Base-by-base conservation (phyloP, 306 rosid species). In the Ormosia emarginata region DNA sequence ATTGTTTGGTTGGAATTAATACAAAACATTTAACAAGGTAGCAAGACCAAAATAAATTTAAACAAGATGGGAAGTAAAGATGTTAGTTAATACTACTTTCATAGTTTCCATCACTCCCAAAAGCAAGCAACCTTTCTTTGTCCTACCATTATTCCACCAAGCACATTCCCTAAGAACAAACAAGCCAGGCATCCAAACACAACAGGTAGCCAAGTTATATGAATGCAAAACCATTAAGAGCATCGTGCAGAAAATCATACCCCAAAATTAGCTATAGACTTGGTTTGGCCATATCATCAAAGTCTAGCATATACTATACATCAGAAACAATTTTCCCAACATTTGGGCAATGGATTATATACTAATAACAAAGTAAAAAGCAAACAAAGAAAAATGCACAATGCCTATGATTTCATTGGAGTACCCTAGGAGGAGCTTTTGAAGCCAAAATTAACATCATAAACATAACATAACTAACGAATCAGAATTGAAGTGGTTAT, bases 361-460 rank as follows among this genome's bases (percentile, higher is more conserved):
- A 79, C 62, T 64, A 46, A 13, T 53, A 56, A 62, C 30, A 9
- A 9, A 49, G 47, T 37, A 15, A 73, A 66, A 67, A 74, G 37
- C 8, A 36, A 36, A 56, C 8, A 56, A 44, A 15, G 14, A 17
- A 32, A 24, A 59, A 67, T 12, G 37, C 32, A 43, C 12, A 63
- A 53, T 36, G 13, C 66, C 58, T 8, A 47, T 66, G 57, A 50
- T 55, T 55, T 30, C 17, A 55, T 64, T 44, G 17, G 8, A 75
- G 63, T 24, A 47, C 4, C 63, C 17, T 55, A 67, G 12, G 41
- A 50, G 32, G 71, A 80, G 41, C 32, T 33, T 76, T 47, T 29
- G 81, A 79, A 74, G 73, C 68, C 79, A 49, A 30, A 40, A 41
- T 29, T 43, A 76, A 63, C 80, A 81, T 63, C 49, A 85, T 3